Base-by-base conservation (phyloP, 2,329 filamentous ascomycete species). In the Ceratocystiopsis brevicomis region DNA sequence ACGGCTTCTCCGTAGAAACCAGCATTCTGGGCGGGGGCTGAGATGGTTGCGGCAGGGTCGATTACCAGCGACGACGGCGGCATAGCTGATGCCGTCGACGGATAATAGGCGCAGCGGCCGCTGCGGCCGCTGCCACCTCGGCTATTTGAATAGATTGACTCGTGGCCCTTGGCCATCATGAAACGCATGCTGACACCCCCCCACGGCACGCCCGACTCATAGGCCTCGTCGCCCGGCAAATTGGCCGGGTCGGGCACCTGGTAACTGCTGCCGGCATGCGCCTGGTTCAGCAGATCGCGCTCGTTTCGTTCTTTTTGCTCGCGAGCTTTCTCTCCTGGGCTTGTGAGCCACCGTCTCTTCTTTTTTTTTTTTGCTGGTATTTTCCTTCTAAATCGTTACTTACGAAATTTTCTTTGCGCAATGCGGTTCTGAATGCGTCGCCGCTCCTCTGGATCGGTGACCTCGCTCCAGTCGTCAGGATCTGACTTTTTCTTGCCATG, bases 321-420 rank as follows among this genome's bases (percentile, higher is more conserved):
- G 53, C 73, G 73, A 1, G 69, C 67, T 53, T 83, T 84, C 50
- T 81, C 78, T 52, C 80, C 80, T 4, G 41, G 37, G 36, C 21
- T 4, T 30, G n/a, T 34, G 39, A 47, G 38, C 21, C 19, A 30
- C 8, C 15, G 11, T 34, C 37, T 5, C 6, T 39, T 30, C 6
- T 30, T 10, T 4, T 10, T 30, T 9, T 11, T 10, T 6, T 10
- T 30, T 21, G n/a, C 19, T 21, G 4, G 19, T 21, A 21, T 21
- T 21, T 21, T 21, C 19, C 19, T 10, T 30, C 25, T 30, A 4
- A 17, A 14, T 17, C 16, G 62, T 77, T 54, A 44, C 46, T n/a
- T 68, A 85, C 81, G 69, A 51, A 83, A 85, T 53, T 83, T 83
- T 50, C 80, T 68, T 53, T 85, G 81, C 2, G 80, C 80, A 47